Evolutionary conservation across 768 basidiomycete species (phyloP).

Genomic region (Ramaria sp.): DNA sequence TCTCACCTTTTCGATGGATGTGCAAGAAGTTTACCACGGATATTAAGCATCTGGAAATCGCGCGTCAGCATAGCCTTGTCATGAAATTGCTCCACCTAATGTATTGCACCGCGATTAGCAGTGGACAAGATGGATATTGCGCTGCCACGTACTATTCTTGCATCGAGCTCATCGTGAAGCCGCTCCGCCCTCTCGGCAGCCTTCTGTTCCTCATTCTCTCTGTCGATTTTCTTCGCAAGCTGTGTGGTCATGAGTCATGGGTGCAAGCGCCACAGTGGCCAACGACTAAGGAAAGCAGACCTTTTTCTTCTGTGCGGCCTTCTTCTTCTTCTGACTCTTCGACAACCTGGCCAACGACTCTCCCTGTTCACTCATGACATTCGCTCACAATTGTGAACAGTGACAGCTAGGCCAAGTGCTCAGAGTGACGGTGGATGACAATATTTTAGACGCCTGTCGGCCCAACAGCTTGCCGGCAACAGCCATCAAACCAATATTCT

Average conservation of each 20-base stretch:
- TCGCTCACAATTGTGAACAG: conserved; percentile 1
- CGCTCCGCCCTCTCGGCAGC: not conserved
- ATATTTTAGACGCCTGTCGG: not conserved
- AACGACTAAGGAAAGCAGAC: not conserved
- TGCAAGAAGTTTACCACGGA: conserved; percentile 4
- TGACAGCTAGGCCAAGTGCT: not conserved
- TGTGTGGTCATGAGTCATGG: not conserved
- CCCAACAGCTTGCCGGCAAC: not conserved
- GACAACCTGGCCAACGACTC: conserved; percentile 3
- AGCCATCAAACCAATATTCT: no score
- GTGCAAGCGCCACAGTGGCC: not conserved
- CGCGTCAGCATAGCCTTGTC: conserved; percentile 3
- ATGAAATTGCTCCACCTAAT: conserved; percentile 1
- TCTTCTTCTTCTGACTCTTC: conserved; percentile 10
- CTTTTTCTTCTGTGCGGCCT: conserved; percentile 10
- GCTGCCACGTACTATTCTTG: not conserved
- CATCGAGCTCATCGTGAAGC: conserved; percentile 4
- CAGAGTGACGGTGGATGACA: not conserved
- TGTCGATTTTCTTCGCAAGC: conserved; percentile 7
- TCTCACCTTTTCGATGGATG: conserved; percentile 2
- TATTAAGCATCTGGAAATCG: conserved; percentile 10
- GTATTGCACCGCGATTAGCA: not conserved
- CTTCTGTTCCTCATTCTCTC: not conserved
- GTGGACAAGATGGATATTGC: not conserved
- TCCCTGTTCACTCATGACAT: conserved; percentile 6